A percentile compares a stretch with the other conserved stretches of the same genome.
These are phyloP conservation scores for Aspergillus floridensis DNA, from an alignment of 2,329 filamentous ascomycete genomes.

Conservation along the genomic window DNA sequence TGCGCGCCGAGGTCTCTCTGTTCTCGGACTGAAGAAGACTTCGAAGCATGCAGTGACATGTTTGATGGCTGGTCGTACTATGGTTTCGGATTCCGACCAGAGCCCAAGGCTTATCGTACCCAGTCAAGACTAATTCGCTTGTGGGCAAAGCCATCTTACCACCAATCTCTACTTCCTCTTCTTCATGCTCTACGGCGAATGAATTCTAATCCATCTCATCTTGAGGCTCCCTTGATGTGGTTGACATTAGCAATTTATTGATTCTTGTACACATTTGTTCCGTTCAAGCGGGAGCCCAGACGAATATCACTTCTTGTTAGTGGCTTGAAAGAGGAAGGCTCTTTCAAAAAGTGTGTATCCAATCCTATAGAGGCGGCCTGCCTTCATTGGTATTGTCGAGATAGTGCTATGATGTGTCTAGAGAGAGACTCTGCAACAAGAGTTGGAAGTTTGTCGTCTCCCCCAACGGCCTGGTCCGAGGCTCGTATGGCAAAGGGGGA, in stretches of 20 bases:
- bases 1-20: conserved; percentile 58
- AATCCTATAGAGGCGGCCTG: not conserved
- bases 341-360: not conserved
- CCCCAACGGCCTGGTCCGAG: no score
- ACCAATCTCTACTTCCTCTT: not conserved
- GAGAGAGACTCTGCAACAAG: no score
- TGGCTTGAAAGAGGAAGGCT: not conserved
- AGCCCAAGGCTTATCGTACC: not conserved
- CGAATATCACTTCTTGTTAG: not conserved
- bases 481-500: no score
- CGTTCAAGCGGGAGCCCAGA: not conserved
- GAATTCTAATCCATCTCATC: not conserved
- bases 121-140: conserved; percentile 6
- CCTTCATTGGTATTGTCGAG: not conserved
- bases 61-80: conserved; percentile 67
- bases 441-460: no score
- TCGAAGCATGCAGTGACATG: conserved; percentile 29
- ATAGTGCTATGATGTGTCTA: not conserved
- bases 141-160: conserved; percentile 10
- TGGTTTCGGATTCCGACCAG: conserved; percentile 47
- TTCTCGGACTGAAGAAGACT: conserved; percentile 36
- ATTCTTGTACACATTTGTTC: not conserved
- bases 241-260: not conserved
- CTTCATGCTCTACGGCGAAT: not conserved
- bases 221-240: not conserved